phyloP scores from a whole-genome alignment of 768 basidiomycete species.

The Rhodosporidiobolus sp. region DNA sequence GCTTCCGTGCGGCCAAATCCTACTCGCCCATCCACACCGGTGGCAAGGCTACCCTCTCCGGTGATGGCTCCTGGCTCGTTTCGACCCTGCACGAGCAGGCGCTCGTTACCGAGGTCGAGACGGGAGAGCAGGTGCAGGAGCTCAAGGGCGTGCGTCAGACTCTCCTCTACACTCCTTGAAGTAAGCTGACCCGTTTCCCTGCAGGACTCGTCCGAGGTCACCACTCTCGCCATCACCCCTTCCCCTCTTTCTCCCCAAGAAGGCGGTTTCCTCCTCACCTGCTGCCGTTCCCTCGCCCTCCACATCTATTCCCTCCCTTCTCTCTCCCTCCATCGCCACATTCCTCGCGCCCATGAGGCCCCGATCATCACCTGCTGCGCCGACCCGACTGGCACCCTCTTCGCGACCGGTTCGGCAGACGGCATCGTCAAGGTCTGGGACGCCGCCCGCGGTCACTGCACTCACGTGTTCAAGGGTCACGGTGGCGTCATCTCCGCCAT shows the following conservation, averaged over 20 bases:
- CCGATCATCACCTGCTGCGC: slow-evolving; percentile 84
- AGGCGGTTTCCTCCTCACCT: slow-evolving; percentile 63
- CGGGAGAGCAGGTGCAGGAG: slow-evolving; percentile 70
- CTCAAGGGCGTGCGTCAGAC: slow-evolving; percentile 71
- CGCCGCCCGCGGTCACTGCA: slow-evolving; percentile 76
- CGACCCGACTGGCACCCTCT: slow-evolving; percentile 80
- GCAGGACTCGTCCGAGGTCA: slow-evolving; percentile 80
- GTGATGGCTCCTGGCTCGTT: slow-evolving; percentile 72
- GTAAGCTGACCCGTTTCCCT: slow-evolving; percentile 14
- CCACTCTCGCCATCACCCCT: slow-evolving; percentile 75
- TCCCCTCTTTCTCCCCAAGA: slow-evolving; percentile 56
- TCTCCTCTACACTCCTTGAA: no score
- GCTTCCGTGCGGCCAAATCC: slow-evolving; percentile 40
- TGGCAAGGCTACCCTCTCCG: slow-evolving; percentile 75
- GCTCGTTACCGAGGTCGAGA: slow-evolving; percentile 72
- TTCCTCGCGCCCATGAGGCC: slow-evolving; percentile 83
- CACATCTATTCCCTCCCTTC: slow-evolving; percentile 76
- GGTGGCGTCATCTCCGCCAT: slow-evolving; percentile 95
- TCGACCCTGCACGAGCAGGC: slow-evolving; percentile 86
- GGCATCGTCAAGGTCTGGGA: slow-evolving; percentile 98
- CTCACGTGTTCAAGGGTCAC: slow-evolving; percentile 92
- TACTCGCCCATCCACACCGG: slow-evolving; percentile 59
- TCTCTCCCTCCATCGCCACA: slow-evolving; percentile 55
- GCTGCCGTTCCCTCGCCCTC: slow-evolving; percentile 75
- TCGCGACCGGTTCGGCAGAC: slow-evolving; percentile 94